phyloP scores from a whole-genome alignment of 495 filamentous ascomycete genomes.

The Umbilicaria muhlenbergii region DNA sequence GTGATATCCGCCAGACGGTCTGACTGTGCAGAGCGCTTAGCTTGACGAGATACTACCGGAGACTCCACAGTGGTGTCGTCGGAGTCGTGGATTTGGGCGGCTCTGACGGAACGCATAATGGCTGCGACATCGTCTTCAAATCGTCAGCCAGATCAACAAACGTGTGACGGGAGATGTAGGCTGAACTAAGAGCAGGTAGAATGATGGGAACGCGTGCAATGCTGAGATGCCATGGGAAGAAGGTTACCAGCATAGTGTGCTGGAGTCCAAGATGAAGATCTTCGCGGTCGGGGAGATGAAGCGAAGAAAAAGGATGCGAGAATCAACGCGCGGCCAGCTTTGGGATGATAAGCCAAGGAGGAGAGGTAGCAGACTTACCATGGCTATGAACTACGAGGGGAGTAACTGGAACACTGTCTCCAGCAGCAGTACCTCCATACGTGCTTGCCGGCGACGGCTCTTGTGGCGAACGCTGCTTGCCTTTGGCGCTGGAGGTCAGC shows the following conservation, averaged over 20 bases:
- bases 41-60: constrained; percentile 3
- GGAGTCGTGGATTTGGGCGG: constrained; percentile 8
- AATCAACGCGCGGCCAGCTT: too few species aligned
- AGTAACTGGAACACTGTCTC: constrained; percentile 17
- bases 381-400: constrained; percentile 7
- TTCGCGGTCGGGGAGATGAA: too few species aligned
- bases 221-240: too few species aligned
- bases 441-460: constrained; percentile 25
- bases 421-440: constrained; percentile 17
- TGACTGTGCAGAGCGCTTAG: background rate
- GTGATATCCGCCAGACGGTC: background rate
- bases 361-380: constrained; percentile 6
- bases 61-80: constrained; percentile 10
- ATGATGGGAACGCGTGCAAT: too few species aligned
- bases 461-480: constrained; percentile 8
- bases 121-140: background rate
- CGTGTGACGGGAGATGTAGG: too few species aligned
- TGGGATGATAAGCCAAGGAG: background rate
- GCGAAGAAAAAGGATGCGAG: too few species aligned
- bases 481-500: constrained; percentile 3
- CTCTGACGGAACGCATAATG: constrained; percentile 6
- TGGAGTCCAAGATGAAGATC: too few species aligned
- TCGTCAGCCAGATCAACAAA: too few species aligned
- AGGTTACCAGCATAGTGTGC: too few species aligned
- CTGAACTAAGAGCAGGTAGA: too few species aligned